These are phyloP conservation scores for Ophryocystis elektroscirrha DNA, from an alignment of 169 alveolate genomes.

Conservation along the genomic window DNA sequence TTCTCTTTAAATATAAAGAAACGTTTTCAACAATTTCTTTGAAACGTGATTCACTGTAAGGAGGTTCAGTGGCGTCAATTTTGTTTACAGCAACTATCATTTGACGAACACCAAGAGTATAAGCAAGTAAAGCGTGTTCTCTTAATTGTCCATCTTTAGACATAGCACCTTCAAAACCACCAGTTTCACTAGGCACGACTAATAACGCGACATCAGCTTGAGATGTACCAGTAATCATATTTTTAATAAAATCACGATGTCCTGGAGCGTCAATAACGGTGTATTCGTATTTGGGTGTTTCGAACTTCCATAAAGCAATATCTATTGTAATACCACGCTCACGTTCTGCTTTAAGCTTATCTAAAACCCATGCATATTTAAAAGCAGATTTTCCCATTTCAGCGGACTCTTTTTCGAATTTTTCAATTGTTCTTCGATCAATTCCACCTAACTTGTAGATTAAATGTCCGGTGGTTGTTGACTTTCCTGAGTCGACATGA, in stretches of 20 bases:
- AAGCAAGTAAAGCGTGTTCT: slow-evolving; percentile 92
- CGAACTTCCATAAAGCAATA: slow-evolving; percentile 85
- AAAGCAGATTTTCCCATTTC: slow-evolving; percentile 79
- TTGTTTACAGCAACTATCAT: slow-evolving; percentile 92
- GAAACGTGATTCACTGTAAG: slow-evolving; percentile 75
- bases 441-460: slow-evolving; percentile 82
- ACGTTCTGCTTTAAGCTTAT: slow-evolving; percentile 89
- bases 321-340: slow-evolving; percentile 98
- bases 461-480: slow-evolving; percentile 84
- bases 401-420: slow-evolving; percentile 74
- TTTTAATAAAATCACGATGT: slow-evolving; percentile 91
- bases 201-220: slow-evolving; percentile 94
- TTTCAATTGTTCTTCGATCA: slow-evolving; percentile 75
- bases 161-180: slow-evolving; percentile 91
- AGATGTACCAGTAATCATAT: slow-evolving; percentile 96
- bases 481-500: slow-evolving; percentile 90
- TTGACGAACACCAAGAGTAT: slow-evolving; percentile 94
- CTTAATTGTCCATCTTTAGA: slow-evolving; percentile 82
- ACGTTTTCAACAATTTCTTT: slow-evolving; percentile 83
- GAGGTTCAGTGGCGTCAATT: slow-evolving; percentile 71
- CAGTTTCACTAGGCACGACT: slow-evolving; percentile 87
- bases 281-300: slow-evolving; percentile 78
- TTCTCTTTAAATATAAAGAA: slow-evolving; percentile 71
- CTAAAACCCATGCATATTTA: slow-evolving; percentile 94
- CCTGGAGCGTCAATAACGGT: slow-evolving; percentile 99